Base-by-base conservation (phyloP, 1,284 basidiomycete genomes). In the Papiliotrema nemorosa region DNA sequence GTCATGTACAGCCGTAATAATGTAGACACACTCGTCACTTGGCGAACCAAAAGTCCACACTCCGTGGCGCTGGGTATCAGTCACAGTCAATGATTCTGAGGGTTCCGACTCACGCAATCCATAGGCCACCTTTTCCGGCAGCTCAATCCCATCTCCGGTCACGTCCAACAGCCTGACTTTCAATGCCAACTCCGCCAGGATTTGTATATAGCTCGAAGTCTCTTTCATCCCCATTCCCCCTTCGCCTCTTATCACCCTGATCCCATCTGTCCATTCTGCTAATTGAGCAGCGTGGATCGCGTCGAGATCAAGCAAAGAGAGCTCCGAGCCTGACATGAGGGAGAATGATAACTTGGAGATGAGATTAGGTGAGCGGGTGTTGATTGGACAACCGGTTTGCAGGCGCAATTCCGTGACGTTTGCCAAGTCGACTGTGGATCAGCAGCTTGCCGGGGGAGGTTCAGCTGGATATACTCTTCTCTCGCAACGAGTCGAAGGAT, bases 211-310 rank as follows among this genome's bases (percentile, higher is more conserved):
- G 39, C 84, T 85, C 31, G 86, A 85, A 3, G 90, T 90, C 73
- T 93, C 89, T 59, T 85, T 82, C 14, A 88, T 90, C 14, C 84
- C 78, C 59, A 90, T 87, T 62, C 90, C 86, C 16, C 86, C 83
- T 63, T 88, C 86, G 47, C 84, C 78, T 40, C 86, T 78, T 41
- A 94, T 78, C 81, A 94, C 89, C 63, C 90, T 89, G 68, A 97
- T 74, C 2, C 92, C 93, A 70, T 97, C 93, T 1, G 89, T 89
- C 93, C 93, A 97, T 75, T 97, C 93, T 21, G 90, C 88, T 81
- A 89, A 91, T 40, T 88, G 80, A 18, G 86, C 84, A 47, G 83
- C 80, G 70, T 93, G 88, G 9, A 88, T 82, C 1, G 91, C 90
- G 61, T 92, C 86, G 57, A 89, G 82, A 69, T 96, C 90, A 5